Base-by-base conservation (phyloP, 345 rosid genomes). In the Citrus cavaleriei region DNA sequence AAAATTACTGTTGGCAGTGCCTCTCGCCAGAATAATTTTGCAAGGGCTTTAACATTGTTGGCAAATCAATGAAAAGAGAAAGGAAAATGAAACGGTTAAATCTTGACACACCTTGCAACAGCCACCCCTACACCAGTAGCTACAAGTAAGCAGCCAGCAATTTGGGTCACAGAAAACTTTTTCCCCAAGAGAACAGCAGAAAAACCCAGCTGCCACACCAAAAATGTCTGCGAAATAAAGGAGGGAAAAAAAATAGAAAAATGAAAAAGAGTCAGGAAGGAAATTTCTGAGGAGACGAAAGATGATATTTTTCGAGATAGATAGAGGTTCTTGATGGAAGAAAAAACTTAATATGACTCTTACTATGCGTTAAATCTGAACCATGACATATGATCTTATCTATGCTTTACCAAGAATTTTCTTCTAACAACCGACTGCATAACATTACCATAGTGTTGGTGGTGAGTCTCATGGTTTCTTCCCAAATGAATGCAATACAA, bases 171-270 rank as follows among this genome's bases (percentile, higher is more conserved):
- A 42, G 89, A 87, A 78, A 91, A 93, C 75, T 86, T 90, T 79
- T 87, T 88, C 24, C 93, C 87, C 70, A 95, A 77, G 62, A 95
- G 81, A 85, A 93, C 54, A 37, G 86, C 6, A 67, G 97, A 91
- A 80, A 95, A 89, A 32, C 82, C 70, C 73, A 95, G 88, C 84
- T 95, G 97, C 97, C 97, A 93, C 78, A 93, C 95, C 84, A 93
- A 87, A 89, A 87, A 91, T 18, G 97, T 87, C 97, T 95, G 92
- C 86, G 81, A 70, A 46, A 8, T 10, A n/a, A 9, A n/a, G 25
- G 25, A 10, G 4, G 5, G 64, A 73, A 10, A 46, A 30, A 30
- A 69, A 59, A 79, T 5, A 7, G 10, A 42, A 63, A 34, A 58
- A 40, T 16, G 49, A 58, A 49, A 40, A 75, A 57, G 57, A 38